phyloP scores from a whole-genome alignment of 352 stramenopile genomes.

The Thraustotheca clavata region DNA sequence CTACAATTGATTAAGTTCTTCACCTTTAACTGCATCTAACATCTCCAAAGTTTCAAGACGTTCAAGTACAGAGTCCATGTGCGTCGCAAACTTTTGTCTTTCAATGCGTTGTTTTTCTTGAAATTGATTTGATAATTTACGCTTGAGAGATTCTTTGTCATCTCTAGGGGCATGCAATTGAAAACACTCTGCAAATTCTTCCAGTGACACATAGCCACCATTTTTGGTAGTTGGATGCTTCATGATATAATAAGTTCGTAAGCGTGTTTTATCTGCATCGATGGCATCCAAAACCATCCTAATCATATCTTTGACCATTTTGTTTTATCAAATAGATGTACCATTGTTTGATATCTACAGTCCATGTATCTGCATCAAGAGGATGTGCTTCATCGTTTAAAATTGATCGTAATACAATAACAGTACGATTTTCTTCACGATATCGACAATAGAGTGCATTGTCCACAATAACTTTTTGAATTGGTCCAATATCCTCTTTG shows the following conservation, averaged over 20 bases:
- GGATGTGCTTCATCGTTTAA: slow-evolving; percentile 8
- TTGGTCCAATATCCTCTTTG: not conserved
- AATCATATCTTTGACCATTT: not conserved
- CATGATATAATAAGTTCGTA: slow-evolving; percentile 14
- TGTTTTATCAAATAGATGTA: not conserved
- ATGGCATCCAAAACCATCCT: slow-evolving; percentile 8
- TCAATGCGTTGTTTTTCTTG: slow-evolving; percentile 2
- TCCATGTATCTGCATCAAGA: not conserved
- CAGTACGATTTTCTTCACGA: not conserved
- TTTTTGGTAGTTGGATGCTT: not conserved
- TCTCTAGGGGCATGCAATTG: not conserved
- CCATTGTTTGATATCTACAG: slow-evolving; percentile 10
- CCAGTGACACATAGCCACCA: not conserved
- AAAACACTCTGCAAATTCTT: slow-evolving; percentile 3
- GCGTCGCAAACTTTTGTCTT: not conserved
- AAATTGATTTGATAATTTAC: not conserved
- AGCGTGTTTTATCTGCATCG: not conserved
- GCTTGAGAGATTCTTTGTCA: not conserved
- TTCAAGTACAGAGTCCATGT: slow-evolving; percentile 2
- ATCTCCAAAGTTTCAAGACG: slow-evolving; percentile 2
- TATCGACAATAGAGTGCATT: slow-evolving; percentile 7
- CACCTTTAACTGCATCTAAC: not conserved
- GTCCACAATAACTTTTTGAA: not conserved
- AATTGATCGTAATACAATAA: slow-evolving; percentile 5
- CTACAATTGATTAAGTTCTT: no score